A percentile compares a stretch with the other conserved stretches of the same genome.
Evolutionary conservation across 148 eudicot species (phyloP).

Genomic region (Limonium bicolor): DNA sequence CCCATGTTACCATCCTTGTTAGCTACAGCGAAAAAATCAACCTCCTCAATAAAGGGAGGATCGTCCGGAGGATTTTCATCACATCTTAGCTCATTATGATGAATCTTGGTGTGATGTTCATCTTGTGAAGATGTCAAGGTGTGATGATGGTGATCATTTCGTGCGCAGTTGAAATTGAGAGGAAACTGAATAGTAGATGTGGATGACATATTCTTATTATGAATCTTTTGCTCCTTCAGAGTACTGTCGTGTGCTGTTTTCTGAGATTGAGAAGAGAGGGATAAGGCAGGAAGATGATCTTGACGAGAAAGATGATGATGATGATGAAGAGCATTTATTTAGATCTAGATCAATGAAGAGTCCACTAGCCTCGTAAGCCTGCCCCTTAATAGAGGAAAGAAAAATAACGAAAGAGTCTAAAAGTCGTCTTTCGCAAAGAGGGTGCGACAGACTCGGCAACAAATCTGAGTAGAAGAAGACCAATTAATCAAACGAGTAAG

Average conservation of each 20-base stretch:
- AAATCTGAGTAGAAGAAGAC: conserved; percentile 12
- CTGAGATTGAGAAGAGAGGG: not conserved
- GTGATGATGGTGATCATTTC: not conserved
- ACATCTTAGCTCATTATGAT: conserved; percentile 9
- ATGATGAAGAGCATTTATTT: conserved; percentile 2
- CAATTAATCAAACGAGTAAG: too few species aligned
- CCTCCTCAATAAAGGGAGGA: conserved; percentile 17
- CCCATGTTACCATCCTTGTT: conserved; percentile 4
- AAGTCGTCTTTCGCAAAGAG: too few species aligned
- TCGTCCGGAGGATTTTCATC: not conserved
- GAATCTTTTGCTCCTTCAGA: not conserved
- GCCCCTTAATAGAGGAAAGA: too few species aligned
- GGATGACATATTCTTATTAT: conserved; percentile 1
- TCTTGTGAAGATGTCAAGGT: not conserved
- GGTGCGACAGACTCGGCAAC: too few species aligned
- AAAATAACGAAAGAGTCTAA: too few species aligned
- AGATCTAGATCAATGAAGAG: conserved; percentile 48
- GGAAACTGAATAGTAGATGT: conserved; percentile 30
- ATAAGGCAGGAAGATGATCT: conserved; percentile 7
- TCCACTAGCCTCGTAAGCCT: conserved; percentile 42
- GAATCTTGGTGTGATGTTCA: not conserved
- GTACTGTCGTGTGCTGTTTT: not conserved
- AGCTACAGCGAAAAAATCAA: conserved; percentile 40
- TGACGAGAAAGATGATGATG: conserved; percentile 5
- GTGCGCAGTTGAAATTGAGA: conserved; percentile 17